Base-by-base conservation (phyloP, 1,284 basidiomycete species). In the Tetrapyrgos nigripes region DNA sequence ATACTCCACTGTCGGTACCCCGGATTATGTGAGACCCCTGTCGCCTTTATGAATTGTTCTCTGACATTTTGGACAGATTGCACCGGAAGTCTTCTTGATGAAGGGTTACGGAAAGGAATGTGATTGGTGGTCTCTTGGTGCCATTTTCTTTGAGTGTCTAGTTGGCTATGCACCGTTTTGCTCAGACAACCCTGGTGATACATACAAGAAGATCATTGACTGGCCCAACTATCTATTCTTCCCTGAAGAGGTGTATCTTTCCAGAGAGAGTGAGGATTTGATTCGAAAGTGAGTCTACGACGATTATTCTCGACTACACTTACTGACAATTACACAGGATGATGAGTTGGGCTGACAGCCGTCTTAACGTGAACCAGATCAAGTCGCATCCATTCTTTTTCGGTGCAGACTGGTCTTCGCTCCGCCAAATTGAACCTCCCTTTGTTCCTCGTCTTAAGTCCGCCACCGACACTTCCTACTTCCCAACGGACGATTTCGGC, bases 1-100 rank as follows among this genome's bases (percentile, higher is more conserved):
- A 5, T 99, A 97, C 76, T 98, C 96, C 1, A 99, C 97, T n/a
- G 97, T 99, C 61, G 97, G 97, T 44, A 99, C 97, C 23, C 97
- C 97, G 1, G 97, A 99, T 76, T 99, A 99, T 75, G n/a, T n/a
- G n/a, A n/a, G n/a, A n/a, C n/a, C n/a, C n/a, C n/a, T n/a, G n/a
- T n/a, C n/a, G n/a, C n/a, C n/a, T n/a, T n/a, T n/a, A n/a, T n/a
- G n/a, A n/a, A n/a, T n/a, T n/a, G n/a, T n/a, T n/a, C n/a, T n/a
- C n/a, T n/a, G n/a, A n/a, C n/a, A n/a, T n/a, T n/a, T n/a, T n/a
- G n/a, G n/a, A n/a, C n/a, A n/a, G 97, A 99, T 99, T 67, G 96
- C 97, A 2, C 97, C 97, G 0, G 97, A 99, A 73, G 98, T 99
- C 73, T 99, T 99, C 82, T 76, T 94, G 64, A 94, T 97, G 74